Evolutionary conservation across 192 early-diverging fungal species (phyloP).

Genomic region (Entomortierella lignicola): DNA sequence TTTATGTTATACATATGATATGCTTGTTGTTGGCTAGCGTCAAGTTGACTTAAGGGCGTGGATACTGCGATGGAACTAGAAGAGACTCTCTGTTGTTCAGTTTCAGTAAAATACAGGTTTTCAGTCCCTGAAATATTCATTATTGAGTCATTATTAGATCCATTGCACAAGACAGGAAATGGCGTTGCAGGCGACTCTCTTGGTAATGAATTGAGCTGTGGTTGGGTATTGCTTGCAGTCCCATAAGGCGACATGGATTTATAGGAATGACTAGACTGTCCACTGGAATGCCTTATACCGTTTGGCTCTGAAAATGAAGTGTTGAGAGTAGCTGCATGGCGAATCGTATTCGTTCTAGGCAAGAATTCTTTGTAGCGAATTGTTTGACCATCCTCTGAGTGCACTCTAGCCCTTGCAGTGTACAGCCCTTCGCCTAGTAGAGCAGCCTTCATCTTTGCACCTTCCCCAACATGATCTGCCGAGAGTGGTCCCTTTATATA

Average conservation of each 20-base stretch:
- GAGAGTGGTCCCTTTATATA: conserved; percentile 33
- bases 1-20: conserved; percentile 5
- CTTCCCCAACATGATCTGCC: conserved; percentile 28
- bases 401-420: conserved; percentile 12
- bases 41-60: neutral
- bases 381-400: conserved; percentile 27
- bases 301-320: neutral
- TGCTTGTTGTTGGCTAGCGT: conserved; percentile 10
- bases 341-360: neutral
- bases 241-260: neutral
- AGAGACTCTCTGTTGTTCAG: neutral
- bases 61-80: neutral
- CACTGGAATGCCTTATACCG: neutral
- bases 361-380: neutral
- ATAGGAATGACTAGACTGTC: neutral
- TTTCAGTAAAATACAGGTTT: neutral
- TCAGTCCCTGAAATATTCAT: conserved; percentile 1
- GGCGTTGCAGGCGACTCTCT: conserved; percentile 40
- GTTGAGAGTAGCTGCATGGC: neutral
- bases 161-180: conserved; percentile 16
- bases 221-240: neutral
- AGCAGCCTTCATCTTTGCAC: conserved; percentile 30
- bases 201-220: neutral
- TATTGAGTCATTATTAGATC: neutral
- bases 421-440: conserved; percentile 13